These are phyloP conservation scores for Coelastrella sp. DNA, from an alignment of 139 green algal species.

Conservation along the genomic window DNA sequence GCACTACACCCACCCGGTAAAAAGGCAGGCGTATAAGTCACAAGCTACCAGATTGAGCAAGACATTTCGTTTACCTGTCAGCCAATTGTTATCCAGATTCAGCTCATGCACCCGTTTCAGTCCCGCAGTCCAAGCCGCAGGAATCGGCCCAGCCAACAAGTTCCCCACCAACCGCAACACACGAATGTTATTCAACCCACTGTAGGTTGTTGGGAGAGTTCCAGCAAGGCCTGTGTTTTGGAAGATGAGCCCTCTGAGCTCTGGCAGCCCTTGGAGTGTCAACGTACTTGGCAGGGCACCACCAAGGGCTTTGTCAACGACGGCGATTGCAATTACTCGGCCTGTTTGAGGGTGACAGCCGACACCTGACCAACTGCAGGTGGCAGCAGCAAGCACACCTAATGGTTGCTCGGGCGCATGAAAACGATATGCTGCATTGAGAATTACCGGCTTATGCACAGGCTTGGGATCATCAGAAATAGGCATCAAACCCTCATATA, in stretches of 20 bases:
- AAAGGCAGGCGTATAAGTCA: neutral
- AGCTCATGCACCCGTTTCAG: neutral
- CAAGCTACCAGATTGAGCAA: neutral
- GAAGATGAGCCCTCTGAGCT: neutral
- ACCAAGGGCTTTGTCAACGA: neutral
- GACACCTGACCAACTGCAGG: too few relatives aligned
- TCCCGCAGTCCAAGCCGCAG: neutral
- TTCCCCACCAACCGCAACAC: neutral
- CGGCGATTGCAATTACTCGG: neutral
- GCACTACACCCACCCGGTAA: too few relatives aligned
- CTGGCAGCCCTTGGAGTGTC: too few relatives aligned
- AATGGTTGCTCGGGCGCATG: neutral
- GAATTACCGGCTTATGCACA: too few relatives aligned
- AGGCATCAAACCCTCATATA: too few relatives aligned
- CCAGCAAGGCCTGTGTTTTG: neutral
- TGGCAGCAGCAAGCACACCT: neutral
- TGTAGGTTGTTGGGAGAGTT: neutral
- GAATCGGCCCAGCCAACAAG: neutral
- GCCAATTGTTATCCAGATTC: neutral
- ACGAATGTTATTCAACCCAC: too few relatives aligned
- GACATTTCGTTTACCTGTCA: neutral
- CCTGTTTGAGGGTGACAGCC: neutral
- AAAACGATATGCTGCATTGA: too few relatives aligned
- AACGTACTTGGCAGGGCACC: neutral
- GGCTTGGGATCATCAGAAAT: too few relatives aligned